Evolutionary conservation across 192 early-diverging fungal genomes (phyloP).

Genomic region (Linnemannia hyalina): DNA sequence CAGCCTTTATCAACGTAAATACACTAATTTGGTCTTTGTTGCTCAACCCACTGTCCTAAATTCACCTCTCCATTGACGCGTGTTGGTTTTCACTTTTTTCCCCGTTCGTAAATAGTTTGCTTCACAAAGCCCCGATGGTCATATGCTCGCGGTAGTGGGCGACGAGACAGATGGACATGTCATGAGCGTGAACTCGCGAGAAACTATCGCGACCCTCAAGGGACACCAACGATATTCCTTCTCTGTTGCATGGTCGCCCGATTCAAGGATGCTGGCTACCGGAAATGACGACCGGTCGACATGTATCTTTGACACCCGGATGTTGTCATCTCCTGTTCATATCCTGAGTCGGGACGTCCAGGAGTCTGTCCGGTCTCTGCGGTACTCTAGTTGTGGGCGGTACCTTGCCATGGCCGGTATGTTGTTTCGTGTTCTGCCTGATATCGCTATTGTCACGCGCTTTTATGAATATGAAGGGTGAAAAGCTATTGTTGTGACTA

Average conservation of each 20-base stretch:
- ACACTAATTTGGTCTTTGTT: too few species aligned
- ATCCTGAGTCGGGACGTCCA: constrained; percentile 18
- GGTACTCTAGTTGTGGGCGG: constrained; percentile 44
- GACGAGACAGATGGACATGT: constrained; percentile 27
- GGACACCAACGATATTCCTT: constrained; percentile 43
- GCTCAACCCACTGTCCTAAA: background rate
- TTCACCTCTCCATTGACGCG: background rate
- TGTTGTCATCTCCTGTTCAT: constrained; percentile 29
- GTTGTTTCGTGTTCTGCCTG: background rate
- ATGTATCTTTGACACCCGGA: constrained; percentile 45
- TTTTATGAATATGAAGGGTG: background rate
- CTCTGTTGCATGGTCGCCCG: constrained; percentile 48
- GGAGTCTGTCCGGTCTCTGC: constrained; percentile 43
- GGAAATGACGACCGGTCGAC: constrained; percentile 45
- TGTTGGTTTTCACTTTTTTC: background rate
- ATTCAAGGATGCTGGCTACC: constrained; percentile 39
- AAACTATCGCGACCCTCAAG: constrained; percentile 40
- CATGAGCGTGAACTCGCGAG: constrained; percentile 41
- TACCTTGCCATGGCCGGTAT: constrained; percentile 51
- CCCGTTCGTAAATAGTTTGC: constrained; percentile 18
- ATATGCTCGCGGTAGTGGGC: constrained; percentile 40
- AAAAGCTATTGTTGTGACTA: background rate
- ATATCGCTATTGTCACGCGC: background rate
- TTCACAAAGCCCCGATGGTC: constrained; percentile 47
- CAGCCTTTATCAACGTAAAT: constrained; percentile 41